A percentile compares a stretch with the other conserved stretches of the same genome.
phyloP scores from a whole-genome alignment of 345 rosid species.

The Murraya paniculata region DNA sequence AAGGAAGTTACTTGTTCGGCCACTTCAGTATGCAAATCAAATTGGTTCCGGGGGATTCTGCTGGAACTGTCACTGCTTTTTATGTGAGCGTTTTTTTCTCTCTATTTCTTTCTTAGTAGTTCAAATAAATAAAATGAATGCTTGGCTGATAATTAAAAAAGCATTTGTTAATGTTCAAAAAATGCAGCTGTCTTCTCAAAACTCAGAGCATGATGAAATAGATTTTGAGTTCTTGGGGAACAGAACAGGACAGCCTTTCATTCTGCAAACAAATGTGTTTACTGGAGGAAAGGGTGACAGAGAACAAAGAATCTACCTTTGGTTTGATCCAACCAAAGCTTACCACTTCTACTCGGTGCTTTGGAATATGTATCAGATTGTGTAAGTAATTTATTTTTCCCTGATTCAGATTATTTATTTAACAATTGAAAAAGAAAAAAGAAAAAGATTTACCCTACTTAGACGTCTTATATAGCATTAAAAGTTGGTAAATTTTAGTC shows the following conservation, averaged over 20 bases:
- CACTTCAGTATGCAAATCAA: conserved; percentile 84
- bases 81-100: conserved; percentile 42
- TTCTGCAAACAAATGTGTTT: conserved; percentile 78
- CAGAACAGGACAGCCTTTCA: conserved; percentile 78
- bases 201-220: conserved; percentile 82
- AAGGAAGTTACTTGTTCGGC: conserved; percentile 77
- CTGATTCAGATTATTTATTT: not conserved
- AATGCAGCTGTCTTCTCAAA: conserved; percentile 76
- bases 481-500: not conserved
- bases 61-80: conserved; percentile 85
- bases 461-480: too few species aligned
- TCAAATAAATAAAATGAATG: not conserved
- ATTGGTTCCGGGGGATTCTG: conserved; percentile 77
- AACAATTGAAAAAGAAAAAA: not conserved
- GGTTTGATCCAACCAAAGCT: conserved; percentile 77
- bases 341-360: conserved; percentile 66
- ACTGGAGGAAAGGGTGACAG: conserved; percentile 78
- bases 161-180: not conserved
- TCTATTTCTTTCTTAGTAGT: not conserved
- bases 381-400: conserved; percentile 39
- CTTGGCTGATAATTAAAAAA: not conserved
- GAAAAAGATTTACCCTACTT: too few species aligned
- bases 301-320: conserved; percentile 74
- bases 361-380: conserved; percentile 72
- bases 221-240: conserved; percentile 94